Percentiles rank a stretch among this genome's conserved stretches.
Evolutionary conservation across 1,284 basidiomycete genomes (phyloP).

Genomic region (Agaricales sp.): DNA sequence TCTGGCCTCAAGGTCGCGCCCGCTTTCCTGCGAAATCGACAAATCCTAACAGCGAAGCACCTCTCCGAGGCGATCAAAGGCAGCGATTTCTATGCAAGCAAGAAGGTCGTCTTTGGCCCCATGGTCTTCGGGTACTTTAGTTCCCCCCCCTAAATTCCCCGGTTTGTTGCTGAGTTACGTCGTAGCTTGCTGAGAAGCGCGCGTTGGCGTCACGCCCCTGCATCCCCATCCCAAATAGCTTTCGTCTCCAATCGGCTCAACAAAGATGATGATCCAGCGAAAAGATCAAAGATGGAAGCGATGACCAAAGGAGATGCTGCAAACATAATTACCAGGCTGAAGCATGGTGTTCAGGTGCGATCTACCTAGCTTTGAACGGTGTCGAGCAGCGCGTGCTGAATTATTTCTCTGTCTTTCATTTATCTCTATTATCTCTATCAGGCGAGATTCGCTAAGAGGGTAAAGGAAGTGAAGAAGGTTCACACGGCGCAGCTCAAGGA

Average conservation of each 20-base stretch:
- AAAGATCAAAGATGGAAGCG: slow-evolving; percentile 17
- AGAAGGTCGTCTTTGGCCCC: slow-evolving; percentile 40
- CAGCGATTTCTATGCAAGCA: slow-evolving; percentile 55
- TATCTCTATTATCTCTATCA: slow-evolving; percentile 16
- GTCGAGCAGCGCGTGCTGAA: not conserved
- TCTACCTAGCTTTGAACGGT: not conserved
- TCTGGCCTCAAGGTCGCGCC: slow-evolving; percentile 38
- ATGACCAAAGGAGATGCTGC: slow-evolving; percentile 74
- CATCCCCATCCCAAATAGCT: slow-evolving; percentile 55
- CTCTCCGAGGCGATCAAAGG: slow-evolving; percentile 52
- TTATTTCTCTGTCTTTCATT: slow-evolving; percentile 1
- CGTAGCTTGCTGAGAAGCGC: slow-evolving; percentile 56
- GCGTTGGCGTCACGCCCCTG: slow-evolving; percentile 61
- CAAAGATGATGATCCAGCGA: slow-evolving; percentile 4
- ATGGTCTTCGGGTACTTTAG: slow-evolving; percentile 34
- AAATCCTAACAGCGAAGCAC: slow-evolving; percentile 41
- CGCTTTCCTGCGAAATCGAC: slow-evolving; percentile 36
- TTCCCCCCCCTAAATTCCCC: not conserved
- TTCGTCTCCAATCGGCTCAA: slow-evolving; percentile 54
- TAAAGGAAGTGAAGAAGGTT: slow-evolving; percentile 29
- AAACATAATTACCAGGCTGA: slow-evolving; percentile 66
- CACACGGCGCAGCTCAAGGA: slow-evolving; percentile 33
- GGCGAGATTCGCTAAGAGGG: slow-evolving; percentile 47
- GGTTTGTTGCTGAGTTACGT: not conserved
- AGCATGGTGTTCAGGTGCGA: slow-evolving; percentile 64